Conservation (phyloP, 495 filamentous ascomycete species). For the Xylaria telfairii region DNA sequence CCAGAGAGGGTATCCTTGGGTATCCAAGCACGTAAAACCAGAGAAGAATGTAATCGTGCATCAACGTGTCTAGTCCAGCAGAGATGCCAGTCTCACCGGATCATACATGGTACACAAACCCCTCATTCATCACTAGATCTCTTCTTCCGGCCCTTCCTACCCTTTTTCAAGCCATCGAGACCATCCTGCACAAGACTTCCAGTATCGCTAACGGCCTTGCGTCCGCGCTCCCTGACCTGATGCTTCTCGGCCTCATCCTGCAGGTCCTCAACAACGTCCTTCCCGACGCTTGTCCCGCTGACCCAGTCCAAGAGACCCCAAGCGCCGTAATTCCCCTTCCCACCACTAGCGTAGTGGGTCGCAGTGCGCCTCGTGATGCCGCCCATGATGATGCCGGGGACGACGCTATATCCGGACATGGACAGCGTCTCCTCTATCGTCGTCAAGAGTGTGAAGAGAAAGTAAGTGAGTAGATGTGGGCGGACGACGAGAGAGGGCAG, state of each 20-base stretch:
- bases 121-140: constrained; percentile 48
- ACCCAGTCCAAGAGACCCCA: constrained; percentile 82
- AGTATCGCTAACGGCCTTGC: constrained; percentile 45
- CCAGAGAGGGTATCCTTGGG: constrained; percentile 9
- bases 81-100: too few relatives aligned
- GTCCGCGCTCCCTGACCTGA: constrained; percentile 55
- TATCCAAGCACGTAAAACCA: background rate
- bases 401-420: constrained; percentile 76
- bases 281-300: constrained; percentile 68
- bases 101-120: too few relatives aligned
- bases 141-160: constrained; percentile 42
- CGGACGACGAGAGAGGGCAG: constrained; percentile 67
- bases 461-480: constrained; percentile 81
- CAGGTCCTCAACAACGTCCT: constrained; percentile 62
- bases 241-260: constrained; percentile 65
- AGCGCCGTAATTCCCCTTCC: constrained; percentile 75
- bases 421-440: constrained; percentile 79
- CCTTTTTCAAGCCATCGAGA: constrained; percentile 42
- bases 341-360: constrained; percentile 64
- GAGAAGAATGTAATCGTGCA: background rate
- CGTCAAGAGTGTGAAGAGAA: constrained; percentile 68
- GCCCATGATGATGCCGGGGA: constrained; percentile 77
- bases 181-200: constrained; percentile 44
- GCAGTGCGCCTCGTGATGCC: constrained; percentile 77
- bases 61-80: background rate